These are phyloP conservation scores for Narthecium ossifragum DNA, from an alignment of 106 monocot species.

Conservation along the genomic window DNA sequence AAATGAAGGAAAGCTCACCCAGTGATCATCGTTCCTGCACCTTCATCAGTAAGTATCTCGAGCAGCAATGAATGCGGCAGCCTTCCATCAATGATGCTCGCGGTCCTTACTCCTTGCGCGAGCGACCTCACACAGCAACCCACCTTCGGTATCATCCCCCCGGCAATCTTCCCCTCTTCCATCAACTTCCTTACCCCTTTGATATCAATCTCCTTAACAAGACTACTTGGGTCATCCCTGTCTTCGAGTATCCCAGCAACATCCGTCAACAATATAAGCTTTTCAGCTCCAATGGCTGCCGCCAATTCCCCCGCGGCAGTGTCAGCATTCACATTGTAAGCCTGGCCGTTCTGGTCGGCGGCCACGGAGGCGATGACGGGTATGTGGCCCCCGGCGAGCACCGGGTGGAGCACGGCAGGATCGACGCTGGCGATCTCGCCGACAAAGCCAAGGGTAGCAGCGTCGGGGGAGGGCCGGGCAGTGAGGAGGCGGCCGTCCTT, in stretches of 20 bases:
- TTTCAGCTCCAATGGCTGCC: slow-evolving; percentile 81
- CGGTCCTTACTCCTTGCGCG: slow-evolving; percentile 79
- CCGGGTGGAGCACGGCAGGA: slow-evolving; percentile 53
- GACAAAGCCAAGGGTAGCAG: slow-evolving; percentile 74
- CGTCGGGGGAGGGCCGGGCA: slow-evolving; percentile 56
- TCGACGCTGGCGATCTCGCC: slow-evolving; percentile 76
- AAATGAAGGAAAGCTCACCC: no score
- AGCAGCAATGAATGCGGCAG: slow-evolving; percentile 76
- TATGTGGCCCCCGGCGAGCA: slow-evolving; percentile 52
- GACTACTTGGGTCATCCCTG: slow-evolving; percentile 49
- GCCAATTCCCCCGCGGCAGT: slow-evolving; percentile 88
- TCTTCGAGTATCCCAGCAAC: slow-evolving; percentile 77
- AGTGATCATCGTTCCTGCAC: slow-evolving; percentile 91
- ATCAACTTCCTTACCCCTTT: slow-evolving; percentile 65
- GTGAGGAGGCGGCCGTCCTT: slow-evolving; percentile 78
- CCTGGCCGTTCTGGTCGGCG: slow-evolving; percentile 56
- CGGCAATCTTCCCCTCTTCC: slow-evolving; percentile 71
- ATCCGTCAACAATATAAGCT: slow-evolving; percentile 81
- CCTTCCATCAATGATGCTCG: slow-evolving; percentile 89
- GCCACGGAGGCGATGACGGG: slow-evolving; percentile 95
- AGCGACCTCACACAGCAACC: slow-evolving; percentile 75
- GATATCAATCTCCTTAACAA: slow-evolving; percentile 77
- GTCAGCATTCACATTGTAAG: slow-evolving; percentile 88
- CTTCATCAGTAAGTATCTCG: slow-evolving; percentile 87
- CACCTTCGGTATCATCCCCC: slow-evolving; percentile 98